A percentile compares a stretch with the other conserved stretches of the same genome.
phyloP scores from a whole-genome alignment of 768 basidiomycete genomes.

The Trametes maxima region DNA sequence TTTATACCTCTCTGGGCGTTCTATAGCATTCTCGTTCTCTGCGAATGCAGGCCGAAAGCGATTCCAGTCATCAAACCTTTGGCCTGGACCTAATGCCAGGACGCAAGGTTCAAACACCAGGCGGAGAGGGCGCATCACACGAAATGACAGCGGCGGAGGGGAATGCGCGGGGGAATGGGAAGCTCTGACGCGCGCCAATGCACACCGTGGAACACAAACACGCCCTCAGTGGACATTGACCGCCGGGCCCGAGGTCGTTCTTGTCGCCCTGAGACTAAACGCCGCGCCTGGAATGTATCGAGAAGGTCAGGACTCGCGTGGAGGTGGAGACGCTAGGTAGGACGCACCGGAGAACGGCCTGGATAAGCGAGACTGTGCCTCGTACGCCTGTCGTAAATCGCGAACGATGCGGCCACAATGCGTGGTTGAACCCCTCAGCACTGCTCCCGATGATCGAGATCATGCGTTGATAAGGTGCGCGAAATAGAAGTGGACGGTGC shows the following conservation, averaged over 20 bases:
- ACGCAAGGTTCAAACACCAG: neutral
- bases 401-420: neutral
- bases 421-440: neutral
- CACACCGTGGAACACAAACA: neutral
- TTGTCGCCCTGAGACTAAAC: neutral
- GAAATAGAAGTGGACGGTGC: slow-evolving; percentile 5
- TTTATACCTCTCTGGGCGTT: slow-evolving; percentile 9
- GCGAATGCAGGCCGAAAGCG: neutral
- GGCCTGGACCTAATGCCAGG: slow-evolving; percentile 4
- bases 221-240: neutral
- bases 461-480: slow-evolving; percentile 5
- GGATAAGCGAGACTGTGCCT: neutral
- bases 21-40: neutral
- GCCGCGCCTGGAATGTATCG: neutral
- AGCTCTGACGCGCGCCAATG: neutral
- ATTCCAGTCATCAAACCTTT: slow-evolving; percentile 3
- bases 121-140: slow-evolving; percentile 8
- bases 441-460: slow-evolving; percentile 6
- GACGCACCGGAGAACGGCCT: neutral
- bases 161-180: slow-evolving; percentile 13
- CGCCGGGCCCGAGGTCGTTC: neutral
- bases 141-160: slow-evolving; percentile 8
- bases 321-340: neutral
- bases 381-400: neutral
- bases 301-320: slow-evolving; percentile 4